Base-by-base conservation (phyloP, 2,329 filamentous ascomycete genomes). In the Fusarium zealandicum region DNA sequence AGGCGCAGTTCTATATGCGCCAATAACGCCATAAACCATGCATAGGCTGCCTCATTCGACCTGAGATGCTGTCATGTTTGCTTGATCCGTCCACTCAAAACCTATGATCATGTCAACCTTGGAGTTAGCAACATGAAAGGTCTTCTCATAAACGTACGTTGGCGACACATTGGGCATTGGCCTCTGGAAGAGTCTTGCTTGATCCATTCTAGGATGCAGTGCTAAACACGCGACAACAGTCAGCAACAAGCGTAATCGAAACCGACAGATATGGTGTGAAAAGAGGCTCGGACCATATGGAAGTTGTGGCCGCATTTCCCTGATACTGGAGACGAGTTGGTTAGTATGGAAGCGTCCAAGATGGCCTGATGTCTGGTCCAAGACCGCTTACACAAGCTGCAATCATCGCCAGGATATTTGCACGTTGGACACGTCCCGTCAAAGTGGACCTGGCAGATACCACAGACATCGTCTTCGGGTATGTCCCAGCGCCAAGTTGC, bases 401-500 rank as follows among this genome's bases (percentile, higher is more conserved):
- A 99, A 72, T 97, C 93, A 69, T 99, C 95, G 52, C 95, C 95
- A 12, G 95, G 95, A 71, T 92, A 98, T 81, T 96, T 96, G 86
- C 95, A 99, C 49, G 92, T 96, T 39, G 95, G 93, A 79, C 95
- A 99, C 20, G 95, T 98, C 54, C 93, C 93, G 73, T 99, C 95
- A 72, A 98, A 99, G 69, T 96, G 90, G 59, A 96, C 93, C 72
- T 96, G 93, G 76, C 95, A 99, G 77, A 99, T 99, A 68, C 95
- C 95, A 69, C 95, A 99, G 59, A 98, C 93, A 72, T 99, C 93
- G 77, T 97, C 93, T 68, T 96, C 92, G 18, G 93, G 92, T 69
- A 98, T 90, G 73, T 98, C 91, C 95, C 95, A 99, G 62, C 91
- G 88, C 95, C 95, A 99, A 49, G 92, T 93, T 14, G 95, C 95